Evolutionary conservation across 441 rosid genomes (phyloP), one percentile per base, ranked within the genome.

Genomic region (Metrosideros polymorpha): DNA sequence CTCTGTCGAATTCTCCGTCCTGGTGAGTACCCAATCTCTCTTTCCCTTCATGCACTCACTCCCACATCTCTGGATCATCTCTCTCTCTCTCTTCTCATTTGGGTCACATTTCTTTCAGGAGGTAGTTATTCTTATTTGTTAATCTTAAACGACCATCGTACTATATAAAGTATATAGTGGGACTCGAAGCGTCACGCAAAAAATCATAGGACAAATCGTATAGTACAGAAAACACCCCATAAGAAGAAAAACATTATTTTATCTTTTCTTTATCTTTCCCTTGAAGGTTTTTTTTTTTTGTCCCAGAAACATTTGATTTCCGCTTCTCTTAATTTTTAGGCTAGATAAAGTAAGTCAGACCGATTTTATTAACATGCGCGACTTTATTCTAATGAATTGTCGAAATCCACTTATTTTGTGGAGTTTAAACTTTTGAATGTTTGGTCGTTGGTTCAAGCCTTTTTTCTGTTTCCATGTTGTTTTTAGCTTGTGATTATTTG

Each of bases 391-490:
- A 35, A 4, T 59, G 14, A 3, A 59, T 59, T 29, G 18, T 6
- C 6, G 35, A 59, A 51, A 0, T n/a, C 2, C 0, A 6, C 0
- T 29, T 30, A n/a, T 14, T 59, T 29, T 3, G 35, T n/a, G 19
- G 5, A 7, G 19, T 59, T 59, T 0, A 14, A 6, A 59, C 35
- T 59, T 59, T 6, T 29, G 66, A 29, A 14, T 59, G 35, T 29
- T 59, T 3, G 19, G 17, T 59, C 29, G 66, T n/a, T 59, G 19
- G 14, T 29, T 59, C 22, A 29, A 59, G 22, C 22, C 29, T 59
- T 6, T 29, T n/a, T 59, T 13, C 6, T 59, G n/a, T 59, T 59
- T 19, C 35, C n/a, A 29, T 59, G 19, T 59, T 59, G 66, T 13
- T 59, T 13, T 59, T 29, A n/a, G 35, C 66, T 14, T 6, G 19